Base-by-base conservation (phyloP, 2,329 filamentous ascomycete genomes). In the Colletotrichum sp. region DNA sequence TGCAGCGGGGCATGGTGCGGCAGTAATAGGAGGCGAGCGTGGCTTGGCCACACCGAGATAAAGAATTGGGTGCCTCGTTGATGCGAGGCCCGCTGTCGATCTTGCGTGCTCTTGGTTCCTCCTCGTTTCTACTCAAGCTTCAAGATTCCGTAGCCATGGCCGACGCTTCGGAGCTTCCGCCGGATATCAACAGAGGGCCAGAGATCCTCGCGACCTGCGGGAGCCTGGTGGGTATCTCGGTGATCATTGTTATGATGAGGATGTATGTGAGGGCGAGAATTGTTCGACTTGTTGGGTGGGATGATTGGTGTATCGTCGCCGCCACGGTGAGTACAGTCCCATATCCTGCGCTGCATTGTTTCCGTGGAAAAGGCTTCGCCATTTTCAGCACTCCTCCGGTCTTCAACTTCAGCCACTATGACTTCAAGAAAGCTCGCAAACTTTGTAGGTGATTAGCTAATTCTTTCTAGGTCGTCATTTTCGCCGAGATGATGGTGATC, bases 131-230 rank as follows among this genome's bases (percentile, higher is more conserved):
- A 55, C 43, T 52, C 21, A 12, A 28, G 16, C 57, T 63, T 70
- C 26, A 26, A 16, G 55, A 26, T 4, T n/a, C 36, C 36, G 7
- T 3, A 65, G 52, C 16, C 34, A 67, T 43, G 48, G 36, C 67
- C 36, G 28, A 48, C 16, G 12, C 9, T 2, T n/a, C 59, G n/a
- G 39, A 69, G 6, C 67, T 77, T 12, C 78, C 77, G 10, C 78
- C 80, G 16, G 80, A 83, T 68, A 64, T 80, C n/a, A 81, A 83
- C 75, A 72, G 80, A 68, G 82, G 82, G 2, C 80, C 80, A 5
- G 78, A 83, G 71, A 83, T 83, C 24, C 80, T 83, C 61, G 79
- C 78, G 3, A 75, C 81, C 63, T 81, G 80, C 73, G 81, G 80
- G 18, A 77, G 78, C 7, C 60, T 82, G 30, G 78, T 79, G 13